These are phyloP conservation scores for Phaseolus lunatus DNA, from an alignment of 306 rosid species.

Conservation along the genomic window DNA sequence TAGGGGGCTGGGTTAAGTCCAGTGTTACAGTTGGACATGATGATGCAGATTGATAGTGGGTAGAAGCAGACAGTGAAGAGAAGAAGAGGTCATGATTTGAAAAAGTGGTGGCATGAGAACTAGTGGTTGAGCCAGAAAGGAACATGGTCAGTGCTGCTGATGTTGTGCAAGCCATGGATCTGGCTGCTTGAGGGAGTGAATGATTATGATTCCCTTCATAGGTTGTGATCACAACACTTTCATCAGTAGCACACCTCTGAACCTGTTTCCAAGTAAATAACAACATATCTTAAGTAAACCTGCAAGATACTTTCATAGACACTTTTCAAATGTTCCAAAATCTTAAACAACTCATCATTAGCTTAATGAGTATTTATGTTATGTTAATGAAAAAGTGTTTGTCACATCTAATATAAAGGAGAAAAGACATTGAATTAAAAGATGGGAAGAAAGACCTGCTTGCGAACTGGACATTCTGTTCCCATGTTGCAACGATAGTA, in stretches of 20 bases:
- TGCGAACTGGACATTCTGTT: constrained; percentile 57
- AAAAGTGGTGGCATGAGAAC: not conserved
- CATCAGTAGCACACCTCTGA: constrained; percentile 55
- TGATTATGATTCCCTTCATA: constrained; percentile 58
- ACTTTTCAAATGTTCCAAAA: too few relatives aligned
- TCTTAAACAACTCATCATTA: too few relatives aligned
- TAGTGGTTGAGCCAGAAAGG: constrained; percentile 55
- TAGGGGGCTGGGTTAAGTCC: constrained; percentile 49
- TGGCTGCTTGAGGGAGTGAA: constrained; percentile 50
- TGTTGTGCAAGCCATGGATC: constrained; percentile 50
- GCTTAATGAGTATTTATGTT: too few relatives aligned
- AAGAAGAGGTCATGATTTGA: constrained; percentile 31
- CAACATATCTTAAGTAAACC: not conserved
- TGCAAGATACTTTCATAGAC: not conserved
- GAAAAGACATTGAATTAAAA: not conserved
- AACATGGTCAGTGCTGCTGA: constrained; percentile 57
- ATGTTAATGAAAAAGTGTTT: too few relatives aligned
- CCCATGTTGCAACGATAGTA: constrained; percentile 64
- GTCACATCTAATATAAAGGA: not conserved
- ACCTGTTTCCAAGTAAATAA: constrained; percentile 44
- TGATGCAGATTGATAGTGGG: constrained; percentile 40
- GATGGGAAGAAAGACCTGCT: constrained; percentile 44
- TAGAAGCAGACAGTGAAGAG: constrained; percentile 20
- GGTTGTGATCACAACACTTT: constrained; percentile 41
- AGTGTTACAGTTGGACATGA: constrained; percentile 55